Evolutionary conservation across 139 green algal genomes (phyloP), one percentile per base, ranked within the genome.

Genomic region (Coelastrella sp.): DNA sequence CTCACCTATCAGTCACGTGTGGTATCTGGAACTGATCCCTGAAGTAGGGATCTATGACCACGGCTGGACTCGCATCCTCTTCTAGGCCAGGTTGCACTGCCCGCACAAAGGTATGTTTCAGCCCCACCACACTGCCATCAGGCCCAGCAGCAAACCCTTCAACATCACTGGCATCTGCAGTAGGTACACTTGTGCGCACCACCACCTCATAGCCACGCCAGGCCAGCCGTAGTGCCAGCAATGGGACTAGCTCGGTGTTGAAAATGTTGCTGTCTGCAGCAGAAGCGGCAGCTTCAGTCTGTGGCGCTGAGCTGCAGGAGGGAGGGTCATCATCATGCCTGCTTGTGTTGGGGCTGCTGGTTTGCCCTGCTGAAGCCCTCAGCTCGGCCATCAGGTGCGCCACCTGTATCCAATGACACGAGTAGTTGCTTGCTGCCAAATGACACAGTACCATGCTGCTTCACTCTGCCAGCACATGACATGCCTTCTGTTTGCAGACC

Each of bases 31-130:
- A 91, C 76, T 80, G 76, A 14, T 86, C 87, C 32, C 61, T 57
- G 87, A 91, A 91, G 77, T 23, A 56, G 6, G 87, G 87, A 56
- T 91, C 87, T 17, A 90, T 78, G 17, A 91, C 10, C 5, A 91
- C 20, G 7, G 61, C 19, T 5, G 73, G 59, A 5, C 5, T 10
- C 7, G 23, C 5, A 47, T 14, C 23, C 17, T 71, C 76, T 64
- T 20, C 85, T 59, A 47, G 32, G 19, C 8, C 87, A 32, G 87
- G 87, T 80, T 91, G 77, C 20, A 58, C 11, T 7, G 68, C 76
- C 5, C 76, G 61, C 20, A 91, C n/a, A 22, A 91, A 85, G 5
- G 73, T 80, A 64, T 91, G 87, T 22, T 58, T 54, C 61, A 80
- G 32, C 0, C 77, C 87, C 19, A 71, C 60, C 10, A 60, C 54